phyloP scores from a whole-genome alignment of 2,329 filamentous ascomycete genomes.

The Cryphonectria carpinicola region DNA sequence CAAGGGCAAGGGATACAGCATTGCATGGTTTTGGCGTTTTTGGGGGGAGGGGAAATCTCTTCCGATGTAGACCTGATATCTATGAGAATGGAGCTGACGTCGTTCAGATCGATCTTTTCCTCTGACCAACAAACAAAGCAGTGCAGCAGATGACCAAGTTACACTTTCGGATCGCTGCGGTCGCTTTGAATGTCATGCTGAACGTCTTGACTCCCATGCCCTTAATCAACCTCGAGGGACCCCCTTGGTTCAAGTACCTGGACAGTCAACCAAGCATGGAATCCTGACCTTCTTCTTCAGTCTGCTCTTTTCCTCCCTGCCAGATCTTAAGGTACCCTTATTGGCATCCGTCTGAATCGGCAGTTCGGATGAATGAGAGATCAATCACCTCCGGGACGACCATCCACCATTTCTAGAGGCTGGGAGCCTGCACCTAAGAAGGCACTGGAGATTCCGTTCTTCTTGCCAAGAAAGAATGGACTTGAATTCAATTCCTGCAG shows the following conservation, averaged over 20 bases:
- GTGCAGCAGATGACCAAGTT: background rate
- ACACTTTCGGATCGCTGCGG: background rate
- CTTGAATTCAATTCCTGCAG: background rate
- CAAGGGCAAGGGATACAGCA: slow-evolving; percentile 14
- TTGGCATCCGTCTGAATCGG: background rate
- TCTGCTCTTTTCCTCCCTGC: background rate
- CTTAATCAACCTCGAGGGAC: background rate
- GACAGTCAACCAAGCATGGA: background rate
- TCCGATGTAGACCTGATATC: slow-evolving; percentile 24
- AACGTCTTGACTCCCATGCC: background rate
- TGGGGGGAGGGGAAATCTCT: slow-evolving; percentile 17
- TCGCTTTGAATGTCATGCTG: background rate
- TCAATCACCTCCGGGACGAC: background rate
- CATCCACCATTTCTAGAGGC: background rate
- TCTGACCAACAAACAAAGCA: background rate
- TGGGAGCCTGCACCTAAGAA: background rate
- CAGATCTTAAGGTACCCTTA: no score
- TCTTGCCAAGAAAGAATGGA: background rate
- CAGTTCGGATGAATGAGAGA: background rate
- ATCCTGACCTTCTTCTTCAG: background rate
- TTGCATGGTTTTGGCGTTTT: slow-evolving; percentile 30
- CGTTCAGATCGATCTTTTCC: slow-evolving; percentile 1
- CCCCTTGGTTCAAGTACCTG: background rate
- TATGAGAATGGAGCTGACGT: slow-evolving; percentile 28
- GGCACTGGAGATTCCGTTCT: background rate